These are phyloP conservation scores for Diospyros lotus DNA, from an alignment of 148 eudicot genomes.

Conservation along the genomic window DNA sequence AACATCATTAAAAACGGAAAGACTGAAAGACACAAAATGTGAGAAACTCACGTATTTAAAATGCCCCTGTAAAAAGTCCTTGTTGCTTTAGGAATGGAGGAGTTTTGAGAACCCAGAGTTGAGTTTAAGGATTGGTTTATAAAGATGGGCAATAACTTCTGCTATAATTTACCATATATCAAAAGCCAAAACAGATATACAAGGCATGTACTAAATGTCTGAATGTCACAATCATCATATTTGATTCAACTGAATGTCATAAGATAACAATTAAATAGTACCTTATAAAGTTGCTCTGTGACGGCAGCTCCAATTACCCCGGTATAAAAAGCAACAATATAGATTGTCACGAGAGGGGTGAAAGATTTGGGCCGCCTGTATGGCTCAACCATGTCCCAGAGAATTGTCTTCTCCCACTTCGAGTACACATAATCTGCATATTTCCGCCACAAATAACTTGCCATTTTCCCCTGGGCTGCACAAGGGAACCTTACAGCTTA, in stretches of 20 bases:
- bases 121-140: not conserved
- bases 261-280: slow-evolving; percentile 12
- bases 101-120: not conserved
- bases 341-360: slow-evolving; percentile 77
- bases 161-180: not conserved
- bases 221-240: no score
- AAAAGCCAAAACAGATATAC: no score
- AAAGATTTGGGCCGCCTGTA: slow-evolving; percentile 79
- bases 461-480: slow-evolving; percentile 28
- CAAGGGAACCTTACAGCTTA: not conserved
- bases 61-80: not conserved
- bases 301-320: slow-evolving; percentile 91
- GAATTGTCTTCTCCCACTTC: slow-evolving; percentile 73
- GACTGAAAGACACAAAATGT: not conserved
- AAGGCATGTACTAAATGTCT: no score
- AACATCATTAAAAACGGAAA: not conserved
- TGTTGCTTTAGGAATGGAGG: not conserved
- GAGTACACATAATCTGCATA: slow-evolving; percentile 73
- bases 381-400: slow-evolving; percentile 94
- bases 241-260: not conserved
- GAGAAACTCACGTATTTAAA: not conserved
- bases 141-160: not conserved
- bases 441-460: slow-evolving; percentile 87
- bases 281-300: slow-evolving; percentile 89
- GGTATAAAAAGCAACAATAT: slow-evolving; percentile 73